A percentile compares a stretch with the other conserved stretches of the same genome.
Conservation (phyloP, 345 rosid genomes). For the Nasturtium officinale region DNA sequence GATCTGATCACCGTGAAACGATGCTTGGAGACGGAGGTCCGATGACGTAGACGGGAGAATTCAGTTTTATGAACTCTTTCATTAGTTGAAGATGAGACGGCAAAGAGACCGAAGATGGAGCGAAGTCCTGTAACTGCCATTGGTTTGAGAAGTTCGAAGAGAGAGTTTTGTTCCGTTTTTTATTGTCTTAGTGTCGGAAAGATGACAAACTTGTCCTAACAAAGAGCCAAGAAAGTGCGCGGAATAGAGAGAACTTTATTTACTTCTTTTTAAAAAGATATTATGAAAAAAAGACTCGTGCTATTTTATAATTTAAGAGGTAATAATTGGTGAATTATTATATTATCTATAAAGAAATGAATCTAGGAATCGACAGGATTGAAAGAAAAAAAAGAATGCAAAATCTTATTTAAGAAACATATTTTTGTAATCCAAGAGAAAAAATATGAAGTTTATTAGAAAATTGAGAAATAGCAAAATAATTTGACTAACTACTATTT, state of each 20-base stretch:
- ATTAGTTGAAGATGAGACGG: not conserved
- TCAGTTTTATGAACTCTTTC: not conserved
- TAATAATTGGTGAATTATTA: not conserved
- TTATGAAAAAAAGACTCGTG: no score
- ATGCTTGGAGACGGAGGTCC: not conserved
- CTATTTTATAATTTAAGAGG: not conserved
- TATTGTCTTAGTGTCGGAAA: not conserved
- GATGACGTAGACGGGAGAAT: not conserved
- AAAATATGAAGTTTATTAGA: no score
- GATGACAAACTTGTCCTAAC: not conserved
- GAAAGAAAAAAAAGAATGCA: not conserved
- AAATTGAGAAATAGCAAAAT: no score
- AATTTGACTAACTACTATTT: no score
- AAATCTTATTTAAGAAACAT: no score
- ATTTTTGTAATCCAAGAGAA: no score
- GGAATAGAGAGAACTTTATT: not conserved
- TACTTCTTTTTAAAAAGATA: not conserved
- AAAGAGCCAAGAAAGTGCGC: slow-evolving; percentile 25
- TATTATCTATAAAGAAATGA: not conserved
- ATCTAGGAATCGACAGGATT: not conserved
- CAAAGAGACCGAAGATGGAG: not conserved
- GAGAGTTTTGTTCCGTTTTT: not conserved
- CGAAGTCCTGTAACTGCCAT: slow-evolving; percentile 20
- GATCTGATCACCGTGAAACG: slow-evolving; percentile 18
- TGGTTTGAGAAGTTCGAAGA: not conserved